These are phyloP conservation scores for Neophaeococcomyces aloes DNA, from an alignment of 2,329 filamentous ascomycete genomes.

Conservation along the genomic window DNA sequence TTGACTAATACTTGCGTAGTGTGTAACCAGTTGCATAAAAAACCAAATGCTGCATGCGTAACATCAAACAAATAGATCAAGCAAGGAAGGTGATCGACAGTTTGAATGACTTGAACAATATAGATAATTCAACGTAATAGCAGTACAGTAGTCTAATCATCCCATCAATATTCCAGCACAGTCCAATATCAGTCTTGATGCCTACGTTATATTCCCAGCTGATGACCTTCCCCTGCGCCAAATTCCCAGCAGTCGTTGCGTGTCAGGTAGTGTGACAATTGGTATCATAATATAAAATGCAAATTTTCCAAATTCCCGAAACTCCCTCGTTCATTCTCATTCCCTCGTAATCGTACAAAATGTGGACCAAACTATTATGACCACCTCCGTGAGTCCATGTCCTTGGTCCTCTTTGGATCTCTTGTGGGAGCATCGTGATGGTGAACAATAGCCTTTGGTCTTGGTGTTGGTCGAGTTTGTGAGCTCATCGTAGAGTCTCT, in stretches of 20 bases:
- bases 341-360: conserved; percentile 5
- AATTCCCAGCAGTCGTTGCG: no score
- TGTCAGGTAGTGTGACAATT: no score
- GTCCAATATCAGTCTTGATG: background rate
- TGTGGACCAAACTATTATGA: background rate
- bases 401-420: conserved; percentile 8
- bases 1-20: no score
- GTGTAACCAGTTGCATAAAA: no score
- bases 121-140: conserved; percentile 1
- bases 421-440: conserved; percentile 5
- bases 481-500: background rate
- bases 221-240: background rate
- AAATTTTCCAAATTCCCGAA: background rate
- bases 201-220: background rate
- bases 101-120: background rate
- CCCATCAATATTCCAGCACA: background rate
- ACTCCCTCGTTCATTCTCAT: conserved; percentile 6
- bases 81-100: no score
- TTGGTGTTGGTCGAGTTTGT: background rate
- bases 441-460: conserved; percentile 4
- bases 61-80: no score
- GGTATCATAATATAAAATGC: background rate
- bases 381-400: conserved; percentile 6
- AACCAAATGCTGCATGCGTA: no score
- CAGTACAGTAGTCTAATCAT: conserved; percentile 7